These are phyloP conservation scores for Hypoxylon sp. DNA, from an alignment of 2,329 filamentous ascomycete species.

Conservation along the genomic window DNA sequence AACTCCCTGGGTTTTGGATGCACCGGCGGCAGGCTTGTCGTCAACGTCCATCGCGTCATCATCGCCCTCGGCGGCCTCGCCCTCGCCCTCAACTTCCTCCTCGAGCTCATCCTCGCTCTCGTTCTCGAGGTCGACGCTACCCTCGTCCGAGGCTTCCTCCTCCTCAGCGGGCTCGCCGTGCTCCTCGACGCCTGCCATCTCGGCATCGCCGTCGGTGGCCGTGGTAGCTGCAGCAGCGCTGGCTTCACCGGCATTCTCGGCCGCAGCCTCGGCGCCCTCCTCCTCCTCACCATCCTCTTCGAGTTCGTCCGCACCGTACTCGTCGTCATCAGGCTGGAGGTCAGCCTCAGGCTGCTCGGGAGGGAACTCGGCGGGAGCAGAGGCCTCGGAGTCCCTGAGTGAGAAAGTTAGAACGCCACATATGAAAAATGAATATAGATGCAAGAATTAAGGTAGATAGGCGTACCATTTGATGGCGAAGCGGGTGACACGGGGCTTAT, in stretches of 20 bases:
- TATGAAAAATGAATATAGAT: neutral
- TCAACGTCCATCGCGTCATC: conserved; percentile 56
- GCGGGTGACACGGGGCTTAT: conserved; percentile 96
- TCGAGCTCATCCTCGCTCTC: conserved; percentile 73
- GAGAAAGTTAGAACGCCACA: conserved; percentile 35
- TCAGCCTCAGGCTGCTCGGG: conserved; percentile 98
- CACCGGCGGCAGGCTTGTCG: conserved; percentile 38
- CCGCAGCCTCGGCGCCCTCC: conserved; percentile 61
- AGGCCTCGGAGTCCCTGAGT: conserved; percentile 92
- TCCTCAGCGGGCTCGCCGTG: conserved; percentile 62
- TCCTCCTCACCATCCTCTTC: conserved; percentile 70
- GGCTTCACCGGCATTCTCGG: conserved; percentile 52
- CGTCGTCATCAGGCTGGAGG: conserved; percentile 80
- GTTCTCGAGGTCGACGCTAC: conserved; percentile 75
- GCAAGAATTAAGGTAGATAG: neutral
- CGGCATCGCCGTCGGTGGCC: conserved; percentile 67
- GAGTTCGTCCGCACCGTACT: conserved; percentile 90
- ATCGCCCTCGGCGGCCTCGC: conserved; percentile 45
- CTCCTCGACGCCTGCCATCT: conserved; percentile 70
- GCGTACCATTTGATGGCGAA: conserved; percentile 98
- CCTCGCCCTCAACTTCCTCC: conserved; percentile 59
- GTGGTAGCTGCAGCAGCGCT: conserved; percentile 55
- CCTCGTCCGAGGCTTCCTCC: conserved; percentile 71
- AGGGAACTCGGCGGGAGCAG: conserved; percentile 93
- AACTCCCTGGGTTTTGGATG: conserved; percentile 37